Conservation (phyloP, 768 basidiomycete species). For the Lactarius vividus region DNA sequence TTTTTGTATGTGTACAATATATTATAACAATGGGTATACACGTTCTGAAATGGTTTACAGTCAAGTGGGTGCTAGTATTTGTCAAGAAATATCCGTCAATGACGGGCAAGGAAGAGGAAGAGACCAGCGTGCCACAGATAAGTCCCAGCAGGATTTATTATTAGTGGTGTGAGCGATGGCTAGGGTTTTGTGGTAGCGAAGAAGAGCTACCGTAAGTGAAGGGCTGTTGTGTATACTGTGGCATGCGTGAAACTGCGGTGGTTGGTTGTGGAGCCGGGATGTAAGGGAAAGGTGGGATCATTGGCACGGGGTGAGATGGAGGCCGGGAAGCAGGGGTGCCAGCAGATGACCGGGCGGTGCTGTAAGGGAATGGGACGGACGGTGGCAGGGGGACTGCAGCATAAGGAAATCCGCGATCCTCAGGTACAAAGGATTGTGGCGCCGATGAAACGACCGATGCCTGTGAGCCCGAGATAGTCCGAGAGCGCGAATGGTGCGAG, state of each 20-base stretch:
- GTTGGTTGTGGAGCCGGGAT: slow-evolving; percentile 12
- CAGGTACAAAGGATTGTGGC: not conserved
- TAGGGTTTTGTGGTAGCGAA: slow-evolving; percentile 7
- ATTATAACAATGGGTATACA: slow-evolving; percentile 9
- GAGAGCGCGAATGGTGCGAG: slow-evolving; percentile 5
- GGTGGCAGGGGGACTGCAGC: slow-evolving; percentile 1
- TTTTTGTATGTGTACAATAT: not conserved
- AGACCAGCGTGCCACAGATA: not conserved
- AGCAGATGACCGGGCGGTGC: not conserved
- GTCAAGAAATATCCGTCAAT: slow-evolving; percentile 8
- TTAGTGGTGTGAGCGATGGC: slow-evolving; percentile 3
- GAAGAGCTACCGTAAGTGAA: not conserved
- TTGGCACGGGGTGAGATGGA: not conserved
- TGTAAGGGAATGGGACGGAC: slow-evolving; percentile 4
- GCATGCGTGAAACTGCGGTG: slow-evolving; percentile 14
- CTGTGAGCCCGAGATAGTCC: slow-evolving; percentile 8
- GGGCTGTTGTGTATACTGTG: slow-evolving; percentile 7
- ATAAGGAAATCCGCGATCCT: slow-evolving; percentile 21
- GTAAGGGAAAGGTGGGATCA: slow-evolving; percentile 5
- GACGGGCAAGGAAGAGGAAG: not conserved
- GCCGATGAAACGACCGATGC: not conserved
- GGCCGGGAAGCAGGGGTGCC: slow-evolving; percentile 7
- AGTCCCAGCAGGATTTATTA: not conserved
- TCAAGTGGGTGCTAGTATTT: not conserved
- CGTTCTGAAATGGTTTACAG: not conserved